Conservation (phyloP, 805 yeast genomes). For the Lachancea sp. region DNA sequence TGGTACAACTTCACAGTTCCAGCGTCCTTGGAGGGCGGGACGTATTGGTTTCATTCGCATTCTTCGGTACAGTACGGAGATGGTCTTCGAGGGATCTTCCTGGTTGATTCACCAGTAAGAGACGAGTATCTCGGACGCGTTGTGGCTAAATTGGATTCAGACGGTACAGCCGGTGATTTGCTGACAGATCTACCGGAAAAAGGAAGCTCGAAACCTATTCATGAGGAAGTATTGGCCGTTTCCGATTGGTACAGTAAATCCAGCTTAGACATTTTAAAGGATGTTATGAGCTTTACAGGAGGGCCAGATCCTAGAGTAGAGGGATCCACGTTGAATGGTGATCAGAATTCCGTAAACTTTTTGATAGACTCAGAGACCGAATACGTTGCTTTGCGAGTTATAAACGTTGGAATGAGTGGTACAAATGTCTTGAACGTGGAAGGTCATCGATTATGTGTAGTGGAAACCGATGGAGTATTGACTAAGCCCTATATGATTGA, state of each 20-base stretch:
- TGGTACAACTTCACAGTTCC: slow-evolving; percentile 43
- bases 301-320: slow-evolving; percentile 26
- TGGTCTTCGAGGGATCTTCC: slow-evolving; percentile 44
- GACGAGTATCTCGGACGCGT: slow-evolving; percentile 1
- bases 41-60: slow-evolving; percentile 56
- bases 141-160: slow-evolving; percentile 5
- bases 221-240: slow-evolving; percentile 36
- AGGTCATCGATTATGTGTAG: slow-evolving; percentile 45
- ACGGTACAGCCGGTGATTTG: not conserved
- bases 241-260: slow-evolving; percentile 56
- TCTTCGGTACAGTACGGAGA: slow-evolving; percentile 44
- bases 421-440: slow-evolving; percentile 50
- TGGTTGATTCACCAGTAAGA: slow-evolving; percentile 45
- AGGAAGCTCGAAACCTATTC: not conserved
- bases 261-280: slow-evolving; percentile 35
- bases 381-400: slow-evolving; percentile 41
- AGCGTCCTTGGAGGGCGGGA: slow-evolving; percentile 37
- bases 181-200: slow-evolving; percentile 1
- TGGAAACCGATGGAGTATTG: slow-evolving; percentile 55
- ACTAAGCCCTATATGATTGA: slow-evolving; percentile 45
- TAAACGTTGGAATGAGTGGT: slow-evolving; percentile 52
- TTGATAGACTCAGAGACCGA: slow-evolving; percentile 40
- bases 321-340: slow-evolving; percentile 25
- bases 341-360: slow-evolving; percentile 16
- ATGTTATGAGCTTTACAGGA: slow-evolving; percentile 17